Conservation (phyloP, 805 yeast species). For the Ogataea pignaliae region DNA sequence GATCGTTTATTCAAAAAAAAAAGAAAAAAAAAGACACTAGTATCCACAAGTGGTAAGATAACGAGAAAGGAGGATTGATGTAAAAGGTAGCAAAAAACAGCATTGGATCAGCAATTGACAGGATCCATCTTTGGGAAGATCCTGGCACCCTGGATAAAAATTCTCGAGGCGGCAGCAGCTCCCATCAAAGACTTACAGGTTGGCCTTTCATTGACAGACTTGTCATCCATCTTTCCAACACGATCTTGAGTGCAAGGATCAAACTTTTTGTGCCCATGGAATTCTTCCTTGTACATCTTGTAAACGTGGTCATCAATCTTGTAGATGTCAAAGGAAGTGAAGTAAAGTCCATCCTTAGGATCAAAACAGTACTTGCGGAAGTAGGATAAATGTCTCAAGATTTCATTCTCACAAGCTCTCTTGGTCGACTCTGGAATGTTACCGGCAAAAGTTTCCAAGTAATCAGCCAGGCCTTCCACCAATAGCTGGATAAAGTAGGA, state of each 20-base stretch:
- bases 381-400: conserved; percentile 50
- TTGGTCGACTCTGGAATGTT: conserved; percentile 33
- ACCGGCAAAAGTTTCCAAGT: conserved; percentile 44
- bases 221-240: conserved; percentile 34
- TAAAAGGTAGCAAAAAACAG: too few species aligned
- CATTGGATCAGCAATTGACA: too few species aligned
- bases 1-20: too few species aligned
- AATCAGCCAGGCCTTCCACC: conserved; percentile 66
- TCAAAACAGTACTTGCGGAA: conserved; percentile 56
- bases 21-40: too few species aligned
- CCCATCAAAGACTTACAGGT: conserved; percentile 48
- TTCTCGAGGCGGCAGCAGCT: conserved; percentile 62
- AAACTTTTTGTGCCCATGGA: conserved; percentile 50
- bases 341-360: conserved; percentile 55
- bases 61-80: too few species aligned
- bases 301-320: conserved; percentile 44
- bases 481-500: conserved; percentile 61
- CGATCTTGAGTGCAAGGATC: conserved; percentile 52
- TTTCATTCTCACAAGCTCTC: conserved; percentile 34
- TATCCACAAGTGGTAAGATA: too few species aligned
- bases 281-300: conserved; percentile 46
- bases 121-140: conserved; percentile 37
- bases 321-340: conserved; percentile 55
- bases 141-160: conserved; percentile 64
- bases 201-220: conserved; percentile 25